Evolutionary conservation across 2,329 filamentous ascomycete species (phyloP).

Genomic region (Myriosclerotinia scirpicola): DNA sequence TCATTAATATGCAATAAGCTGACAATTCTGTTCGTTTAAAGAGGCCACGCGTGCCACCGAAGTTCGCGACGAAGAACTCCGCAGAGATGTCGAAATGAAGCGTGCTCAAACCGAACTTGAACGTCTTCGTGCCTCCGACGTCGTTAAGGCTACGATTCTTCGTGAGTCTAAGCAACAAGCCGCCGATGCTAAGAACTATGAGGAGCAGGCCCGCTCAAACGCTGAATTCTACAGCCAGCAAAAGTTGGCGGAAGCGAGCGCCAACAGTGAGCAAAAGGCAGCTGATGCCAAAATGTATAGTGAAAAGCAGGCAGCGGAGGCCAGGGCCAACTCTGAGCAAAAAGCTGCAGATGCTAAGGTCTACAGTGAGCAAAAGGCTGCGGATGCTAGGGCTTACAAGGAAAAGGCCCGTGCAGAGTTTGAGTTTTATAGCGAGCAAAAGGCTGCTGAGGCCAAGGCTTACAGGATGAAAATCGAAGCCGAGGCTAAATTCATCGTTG

Average conservation of each 20-base stretch:
- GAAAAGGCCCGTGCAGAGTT: slow-evolving; percentile 10
- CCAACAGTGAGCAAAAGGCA: slow-evolving; percentile 47
- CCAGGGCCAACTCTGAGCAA: too few relatives aligned
- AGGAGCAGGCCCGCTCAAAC: slow-evolving; percentile 58
- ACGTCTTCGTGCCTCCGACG: slow-evolving; percentile 71
- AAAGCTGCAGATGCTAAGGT: slow-evolving; percentile 47
- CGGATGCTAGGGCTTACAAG: slow-evolving; percentile 53
- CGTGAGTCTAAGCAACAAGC: slow-evolving; percentile 68
- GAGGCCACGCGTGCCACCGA: slow-evolving; percentile 72
- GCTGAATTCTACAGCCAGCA: slow-evolving; percentile 44
- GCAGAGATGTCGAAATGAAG: slow-evolving; percentile 74
- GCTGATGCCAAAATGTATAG: slow-evolving; percentile 68
- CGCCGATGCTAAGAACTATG: slow-evolving; percentile 65
- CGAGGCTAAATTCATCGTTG: slow-evolving; percentile 45
- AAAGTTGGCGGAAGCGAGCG: slow-evolving; percentile 1
- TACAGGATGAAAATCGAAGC: slow-evolving; percentile 47
- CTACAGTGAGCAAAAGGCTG: slow-evolving; percentile 48
- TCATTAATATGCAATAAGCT: background rate
- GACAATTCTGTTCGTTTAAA: background rate
- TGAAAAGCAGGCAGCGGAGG: slow-evolving; percentile 41
- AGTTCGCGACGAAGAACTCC: slow-evolving; percentile 75
- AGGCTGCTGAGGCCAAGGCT: slow-evolving; percentile 53
- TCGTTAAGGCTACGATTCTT: slow-evolving; percentile 72
- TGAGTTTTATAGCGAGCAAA: slow-evolving; percentile 48
- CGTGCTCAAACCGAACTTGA: slow-evolving; percentile 79